Evolutionary conservation across 225 moss, liverwort and hornwort species (phyloP).

Genomic region (Pseudoscleropodium purum): DNA sequence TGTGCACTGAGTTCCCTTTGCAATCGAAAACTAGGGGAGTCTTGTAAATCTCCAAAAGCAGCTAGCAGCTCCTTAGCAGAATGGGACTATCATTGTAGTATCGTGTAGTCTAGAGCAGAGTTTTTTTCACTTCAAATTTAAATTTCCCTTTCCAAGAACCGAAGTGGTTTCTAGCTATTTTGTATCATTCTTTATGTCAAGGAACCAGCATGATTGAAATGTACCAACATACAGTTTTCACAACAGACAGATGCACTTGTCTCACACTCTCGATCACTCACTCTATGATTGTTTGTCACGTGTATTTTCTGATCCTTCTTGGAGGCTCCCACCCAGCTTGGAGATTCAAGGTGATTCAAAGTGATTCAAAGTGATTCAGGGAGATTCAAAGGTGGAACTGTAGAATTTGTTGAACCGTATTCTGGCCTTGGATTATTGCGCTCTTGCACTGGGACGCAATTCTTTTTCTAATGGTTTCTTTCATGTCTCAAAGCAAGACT

Average conservation of each 20-base stretch:
- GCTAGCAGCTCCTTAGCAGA: neutral
- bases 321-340: no score
- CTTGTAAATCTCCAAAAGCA: neutral
- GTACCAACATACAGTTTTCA: neutral
- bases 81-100: neutral
- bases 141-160: neutral
- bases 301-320: neutral
- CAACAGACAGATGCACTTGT: neutral
- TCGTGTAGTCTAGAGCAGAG: neutral
- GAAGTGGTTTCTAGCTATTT: neutral
- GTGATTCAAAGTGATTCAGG: neutral
- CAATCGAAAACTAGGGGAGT: neutral
- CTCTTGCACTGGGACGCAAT: neutral
- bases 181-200: slow-evolving; percentile 5
- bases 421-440: no score
- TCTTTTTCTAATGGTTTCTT: neutral
- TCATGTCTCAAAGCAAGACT: neutral
- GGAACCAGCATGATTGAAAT: slow-evolving; percentile 4
- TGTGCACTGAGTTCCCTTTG: neutral
- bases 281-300: neutral
- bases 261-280: neutral
- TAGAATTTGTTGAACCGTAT: neutral
- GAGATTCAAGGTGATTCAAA: neutral
- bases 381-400: neutral
- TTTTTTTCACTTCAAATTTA: neutral